phyloP scores from a whole-genome alignment of 2,329 filamentous ascomycete genomes.

The Exophiala bonariae region DNA sequence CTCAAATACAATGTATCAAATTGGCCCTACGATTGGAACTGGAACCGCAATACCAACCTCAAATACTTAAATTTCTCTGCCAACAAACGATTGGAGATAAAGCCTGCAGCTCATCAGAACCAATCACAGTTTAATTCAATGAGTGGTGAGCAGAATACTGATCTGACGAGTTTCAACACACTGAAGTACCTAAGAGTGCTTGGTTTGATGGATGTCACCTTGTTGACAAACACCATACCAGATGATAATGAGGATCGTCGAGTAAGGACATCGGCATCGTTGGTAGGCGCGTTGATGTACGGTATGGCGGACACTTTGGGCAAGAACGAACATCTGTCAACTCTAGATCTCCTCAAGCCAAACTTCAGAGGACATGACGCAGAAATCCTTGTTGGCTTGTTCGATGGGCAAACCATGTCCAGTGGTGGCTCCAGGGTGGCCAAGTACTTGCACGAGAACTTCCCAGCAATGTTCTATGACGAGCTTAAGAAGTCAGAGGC shows the following conservation, averaged over 20 bases:
- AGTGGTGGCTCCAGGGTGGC: conserved; percentile 92
- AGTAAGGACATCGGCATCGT: conserved; percentile 93
- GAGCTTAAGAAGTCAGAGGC: conserved; percentile 75
- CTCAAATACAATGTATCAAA: conserved; percentile 99
- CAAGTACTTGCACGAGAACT: conserved; percentile 95
- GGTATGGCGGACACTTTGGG: conserved; percentile 97
- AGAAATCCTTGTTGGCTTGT: conserved; percentile 89
- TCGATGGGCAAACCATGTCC: conserved; percentile 88
- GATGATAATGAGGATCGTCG: conserved; percentile 94
- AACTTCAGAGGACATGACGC: conserved; percentile 86
- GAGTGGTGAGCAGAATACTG: conserved; percentile 51
- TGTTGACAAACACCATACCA: conserved; percentile 88
- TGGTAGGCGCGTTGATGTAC: conserved; percentile 87
- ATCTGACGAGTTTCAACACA: conserved; percentile 87
- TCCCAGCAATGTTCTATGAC: conserved; percentile 77
- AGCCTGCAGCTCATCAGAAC: conserved; percentile 43
- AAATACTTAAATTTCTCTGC: conserved; percentile 95
- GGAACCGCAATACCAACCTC: conserved; percentile 96
- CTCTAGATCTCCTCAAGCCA: conserved; percentile 91
- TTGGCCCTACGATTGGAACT: conserved; percentile 99
- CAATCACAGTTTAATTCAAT: conserved; percentile 58
- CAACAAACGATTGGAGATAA: conserved; percentile 94
- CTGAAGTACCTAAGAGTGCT: conserved; percentile 81
- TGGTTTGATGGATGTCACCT: conserved; percentile 95
- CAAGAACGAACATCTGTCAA: conserved; percentile 90